phyloP scores from a whole-genome alignment of 208 protist species.

The Vickermania spadyakhi region DNA sequence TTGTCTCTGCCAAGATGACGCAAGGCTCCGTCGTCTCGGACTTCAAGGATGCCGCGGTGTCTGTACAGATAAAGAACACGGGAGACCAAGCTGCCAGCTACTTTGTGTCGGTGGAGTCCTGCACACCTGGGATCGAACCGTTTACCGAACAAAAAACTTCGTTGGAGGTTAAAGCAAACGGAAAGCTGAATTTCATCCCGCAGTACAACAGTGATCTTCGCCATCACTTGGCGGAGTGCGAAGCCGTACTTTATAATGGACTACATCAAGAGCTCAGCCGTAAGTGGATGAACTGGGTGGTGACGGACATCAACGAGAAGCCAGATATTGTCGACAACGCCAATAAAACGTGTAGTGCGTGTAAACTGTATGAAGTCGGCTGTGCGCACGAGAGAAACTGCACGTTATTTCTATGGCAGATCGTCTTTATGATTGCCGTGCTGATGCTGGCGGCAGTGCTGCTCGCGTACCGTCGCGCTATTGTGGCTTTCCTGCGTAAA shows the following conservation, averaged over 20 bases:
- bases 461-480: too few relatives aligned
- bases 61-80: slow-evolving; percentile 49
- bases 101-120: slow-evolving; percentile 27
- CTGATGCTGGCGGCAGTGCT: too few relatives aligned
- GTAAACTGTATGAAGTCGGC: too few relatives aligned
- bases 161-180: slow-evolving; percentile 11
- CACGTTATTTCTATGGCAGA: too few relatives aligned
- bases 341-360: too few relatives aligned
- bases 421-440: too few relatives aligned
- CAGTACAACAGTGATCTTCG: neutral
- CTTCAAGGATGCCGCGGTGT: slow-evolving; percentile 42
- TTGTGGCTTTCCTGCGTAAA: too few relatives aligned
- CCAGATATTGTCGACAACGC: too few relatives aligned
- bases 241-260: neutral
- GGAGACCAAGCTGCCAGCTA: slow-evolving; percentile 47
- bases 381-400: too few relatives aligned
- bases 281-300: neutral
- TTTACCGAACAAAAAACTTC: slow-evolving; percentile 40
- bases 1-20: slow-evolving; percentile 33
- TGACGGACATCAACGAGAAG: neutral
- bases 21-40: slow-evolving; percentile 15
- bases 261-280: neutral
- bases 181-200: neutral
- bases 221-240: neutral
- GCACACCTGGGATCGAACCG: slow-evolving; percentile 39